Conservation (phyloP, 805 yeast genomes). For the Kluyveromyces lactis region DNA sequence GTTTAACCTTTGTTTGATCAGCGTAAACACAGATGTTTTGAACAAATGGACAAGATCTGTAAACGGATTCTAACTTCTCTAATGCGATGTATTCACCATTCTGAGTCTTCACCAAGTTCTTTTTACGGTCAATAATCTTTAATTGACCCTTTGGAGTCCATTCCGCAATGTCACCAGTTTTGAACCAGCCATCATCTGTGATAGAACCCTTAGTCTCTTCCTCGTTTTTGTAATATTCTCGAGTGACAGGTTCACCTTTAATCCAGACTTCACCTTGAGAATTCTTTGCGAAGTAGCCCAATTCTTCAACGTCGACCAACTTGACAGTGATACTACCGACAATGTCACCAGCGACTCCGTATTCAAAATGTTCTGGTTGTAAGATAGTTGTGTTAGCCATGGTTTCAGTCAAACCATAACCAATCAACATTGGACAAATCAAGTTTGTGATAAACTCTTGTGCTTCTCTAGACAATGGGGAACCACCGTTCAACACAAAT, state of each 20-base stretch:
- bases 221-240: constrained; percentile 75
- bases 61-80: constrained; percentile 86
- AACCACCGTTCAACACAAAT: constrained; percentile 80
- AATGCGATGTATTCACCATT: constrained; percentile 98
- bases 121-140: constrained; percentile 84
- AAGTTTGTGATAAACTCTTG: constrained; percentile 72
- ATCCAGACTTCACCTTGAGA: constrained; percentile 90
- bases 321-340: constrained; percentile 80
- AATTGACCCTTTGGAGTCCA: constrained; percentile 78
- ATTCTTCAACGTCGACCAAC: constrained; percentile 83
- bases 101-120: constrained; percentile 89
- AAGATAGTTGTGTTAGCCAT: constrained; percentile 77
- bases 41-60: constrained; percentile 74
- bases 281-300: constrained; percentile 83
- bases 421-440: constrained; percentile 80
- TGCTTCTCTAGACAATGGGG: constrained; percentile 74
- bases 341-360: constrained; percentile 74
- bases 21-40: constrained; percentile 88
- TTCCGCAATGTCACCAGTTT: constrained; percentile 94
- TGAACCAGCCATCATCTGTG: constrained; percentile 86
- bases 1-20: constrained; percentile 79
- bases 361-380: constrained; percentile 57
- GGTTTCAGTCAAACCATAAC: constrained; percentile 96
- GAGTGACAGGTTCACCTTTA: constrained; percentile 62
- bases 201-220: constrained; percentile 72